Evolutionary conservation across 2,329 filamentous ascomycete species (phyloP), one percentile per base, ranked within the genome.

Genomic region (Pestalotiopsis fici): DNA sequence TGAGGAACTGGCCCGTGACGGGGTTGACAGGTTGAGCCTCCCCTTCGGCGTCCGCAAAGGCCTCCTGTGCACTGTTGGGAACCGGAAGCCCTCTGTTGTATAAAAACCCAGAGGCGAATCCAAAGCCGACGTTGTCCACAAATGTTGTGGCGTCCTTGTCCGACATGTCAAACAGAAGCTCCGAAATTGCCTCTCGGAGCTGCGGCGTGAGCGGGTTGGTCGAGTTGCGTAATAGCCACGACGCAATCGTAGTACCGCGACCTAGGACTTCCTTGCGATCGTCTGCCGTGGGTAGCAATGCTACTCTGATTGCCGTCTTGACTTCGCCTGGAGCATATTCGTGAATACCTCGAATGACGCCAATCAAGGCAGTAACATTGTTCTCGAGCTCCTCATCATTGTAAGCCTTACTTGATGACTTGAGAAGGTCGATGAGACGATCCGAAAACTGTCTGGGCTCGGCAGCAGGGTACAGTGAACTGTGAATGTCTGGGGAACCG

Each of bases 91-190:
- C 93, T 69, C 95, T 92, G 70, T 92, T 91, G 81, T 95, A 91
- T 18, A 99, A 83, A 76, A 96, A 97, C 0, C 96, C 96, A 0
- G 94, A 93, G 0, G 96, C 96, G 75, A 93, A 97, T 0, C 96
- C 96, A 76, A 97, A 99, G 0, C 96, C 96, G 13, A 99, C 93
- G 72, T 98, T 98, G 64, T 93, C 87, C 0, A 98, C 92, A 74
- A 98, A 96, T 35, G 86, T 91, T 18, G 86, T 87, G 0, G 95
- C 88, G 73, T 98, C 90, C 73, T 90, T 92, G 70, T 91, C 91
- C 0, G 94, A 97, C 31, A 98, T 85, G 71, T 97, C 92, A 77
- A 97, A 99, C 69, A 98, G 87, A 27, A 99, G 84, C 35, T 91
- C 86, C 0, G 92, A 93, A 64, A 97, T 91, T 21, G 88, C 88